Conservation (phyloP, 1,284 basidiomycete species). For the Papiliotrema laurentii region DNA sequence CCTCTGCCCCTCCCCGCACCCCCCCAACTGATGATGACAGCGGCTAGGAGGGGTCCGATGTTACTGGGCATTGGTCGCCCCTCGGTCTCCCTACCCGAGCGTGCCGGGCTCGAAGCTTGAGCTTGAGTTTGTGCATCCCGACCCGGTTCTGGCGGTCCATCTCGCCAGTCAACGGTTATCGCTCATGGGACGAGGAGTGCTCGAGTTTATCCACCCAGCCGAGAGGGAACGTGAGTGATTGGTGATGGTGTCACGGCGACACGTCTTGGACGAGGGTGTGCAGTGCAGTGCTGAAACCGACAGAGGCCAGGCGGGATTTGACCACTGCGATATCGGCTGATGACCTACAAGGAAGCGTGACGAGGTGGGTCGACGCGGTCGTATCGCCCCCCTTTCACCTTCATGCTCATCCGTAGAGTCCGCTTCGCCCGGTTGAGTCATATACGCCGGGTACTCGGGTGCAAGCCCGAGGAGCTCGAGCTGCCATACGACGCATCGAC, state of each 20-base stretch:
- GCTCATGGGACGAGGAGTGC: slow-evolving; percentile 69
- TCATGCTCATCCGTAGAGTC: slow-evolving; percentile 37
- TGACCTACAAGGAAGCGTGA: slow-evolving; percentile 85
- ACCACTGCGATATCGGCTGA: slow-evolving; percentile 70
- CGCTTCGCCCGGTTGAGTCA: slow-evolving; percentile 51
- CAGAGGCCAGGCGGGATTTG: slow-evolving; percentile 66
- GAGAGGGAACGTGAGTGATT: slow-evolving; percentile 61
- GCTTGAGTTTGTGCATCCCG: slow-evolving; percentile 80
- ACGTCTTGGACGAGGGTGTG: background rate
- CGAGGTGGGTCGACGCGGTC: slow-evolving; percentile 58
- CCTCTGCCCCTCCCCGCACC: too few relatives aligned
- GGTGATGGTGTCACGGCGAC: background rate
- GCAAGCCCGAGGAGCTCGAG: slow-evolving; percentile 41
- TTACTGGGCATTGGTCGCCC: slow-evolving; percentile 42
- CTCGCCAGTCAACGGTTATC: slow-evolving; percentile 64
- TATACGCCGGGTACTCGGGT: slow-evolving; percentile 50
- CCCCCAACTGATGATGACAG: slow-evolving; percentile 15
- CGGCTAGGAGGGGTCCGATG: slow-evolving; percentile 38
- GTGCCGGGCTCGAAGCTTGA: slow-evolving; percentile 45
- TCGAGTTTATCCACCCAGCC: slow-evolving; percentile 85
- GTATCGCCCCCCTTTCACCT: background rate
- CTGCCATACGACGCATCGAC: slow-evolving; percentile 57
- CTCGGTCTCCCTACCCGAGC: slow-evolving; percentile 16
- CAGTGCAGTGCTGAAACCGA: background rate
- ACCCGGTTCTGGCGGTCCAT: slow-evolving; percentile 75